Evolutionary conservation across 257 asterid species (phyloP).

Genomic region (Verbascum thapsus): DNA sequence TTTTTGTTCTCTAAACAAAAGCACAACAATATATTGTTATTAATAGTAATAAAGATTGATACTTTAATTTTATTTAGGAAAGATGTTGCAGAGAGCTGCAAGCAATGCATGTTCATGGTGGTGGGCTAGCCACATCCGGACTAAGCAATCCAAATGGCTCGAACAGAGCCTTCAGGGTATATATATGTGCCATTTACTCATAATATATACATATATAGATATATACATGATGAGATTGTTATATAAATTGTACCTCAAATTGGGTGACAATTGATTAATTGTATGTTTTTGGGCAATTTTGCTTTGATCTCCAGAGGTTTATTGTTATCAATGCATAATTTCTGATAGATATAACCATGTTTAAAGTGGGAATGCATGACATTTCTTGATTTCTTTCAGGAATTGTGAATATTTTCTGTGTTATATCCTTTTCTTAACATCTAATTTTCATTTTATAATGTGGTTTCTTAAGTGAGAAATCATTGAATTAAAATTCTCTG

Average conservation of each 20-base stretch:
- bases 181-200: no score
- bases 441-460: no score
- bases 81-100: constrained; percentile 65
- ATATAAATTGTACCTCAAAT: background rate
- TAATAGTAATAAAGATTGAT: background rate
- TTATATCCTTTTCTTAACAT: no score
- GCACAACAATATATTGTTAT: background rate
- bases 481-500: no score
- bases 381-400: no score
- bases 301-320: background rate
- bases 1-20: background rate
- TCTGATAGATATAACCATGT: no score
- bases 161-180: constrained; percentile 57
- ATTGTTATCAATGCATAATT: no score
- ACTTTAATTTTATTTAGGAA: background rate
- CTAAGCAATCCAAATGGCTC: constrained; percentile 73
- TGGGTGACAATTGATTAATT: background rate
- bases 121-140: constrained; percentile 72
- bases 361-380: no score
- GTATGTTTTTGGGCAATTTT: background rate
- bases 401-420: no score
- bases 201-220: no score
- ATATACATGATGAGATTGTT: background rate
- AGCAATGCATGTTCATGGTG: constrained; percentile 68
- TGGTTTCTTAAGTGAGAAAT: no score